Evolutionary conservation across 768 basidiomycete genomes (phyloP), one percentile per base, ranked within the genome.

Genomic region (Auriscalpium vulgare): DNA sequence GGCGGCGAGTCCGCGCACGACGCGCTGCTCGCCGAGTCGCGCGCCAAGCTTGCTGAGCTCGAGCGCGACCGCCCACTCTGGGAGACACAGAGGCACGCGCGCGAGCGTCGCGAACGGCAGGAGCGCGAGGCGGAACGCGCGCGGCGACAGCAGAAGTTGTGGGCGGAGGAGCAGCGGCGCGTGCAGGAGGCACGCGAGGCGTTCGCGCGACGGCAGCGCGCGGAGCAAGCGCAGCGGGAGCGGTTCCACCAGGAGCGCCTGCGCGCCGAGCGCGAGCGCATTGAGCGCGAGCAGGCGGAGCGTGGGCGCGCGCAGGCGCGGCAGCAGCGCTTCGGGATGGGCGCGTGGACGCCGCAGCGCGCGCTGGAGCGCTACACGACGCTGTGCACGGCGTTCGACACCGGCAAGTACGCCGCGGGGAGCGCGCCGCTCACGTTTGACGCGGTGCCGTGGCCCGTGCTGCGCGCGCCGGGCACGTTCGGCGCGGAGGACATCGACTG

Each of bases 381-480:
- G 36, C 74, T 87, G 8, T 73, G 78, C 57, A 83, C 82, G 19
- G 73, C 75, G 36, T 91, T 91, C 64, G 87, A 91, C 66, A 63
- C 70, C 14, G 70, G 78, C 10, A 82, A 78, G 59, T 88, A 84
- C 68, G 71, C 77, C 3, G 59, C 71, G 38, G 29, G 29, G 29
- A 74, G 76, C 19, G 68, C 75, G 13, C 79, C 82, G 3, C 67
- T 89, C n/a, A 67, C 75, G 3, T 82, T 84, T 56, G 78, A 82
- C 47, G 76, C 75, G 43, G 74, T 92, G 35, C 88, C 89, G 0
- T 92, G 89, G 89, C 90, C 90, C 2, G 81, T 85, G 13, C 67
- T 91, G 37, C 72, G 74, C 49, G 69, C 77, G 19, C 85, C 85
- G 2, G 66, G 70, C 17, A 63, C 67, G 21, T 78, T 84, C 56